Conservation (phyloP, 1,139 yeast species). For the Scheffersomyces parashehatae region DNA sequence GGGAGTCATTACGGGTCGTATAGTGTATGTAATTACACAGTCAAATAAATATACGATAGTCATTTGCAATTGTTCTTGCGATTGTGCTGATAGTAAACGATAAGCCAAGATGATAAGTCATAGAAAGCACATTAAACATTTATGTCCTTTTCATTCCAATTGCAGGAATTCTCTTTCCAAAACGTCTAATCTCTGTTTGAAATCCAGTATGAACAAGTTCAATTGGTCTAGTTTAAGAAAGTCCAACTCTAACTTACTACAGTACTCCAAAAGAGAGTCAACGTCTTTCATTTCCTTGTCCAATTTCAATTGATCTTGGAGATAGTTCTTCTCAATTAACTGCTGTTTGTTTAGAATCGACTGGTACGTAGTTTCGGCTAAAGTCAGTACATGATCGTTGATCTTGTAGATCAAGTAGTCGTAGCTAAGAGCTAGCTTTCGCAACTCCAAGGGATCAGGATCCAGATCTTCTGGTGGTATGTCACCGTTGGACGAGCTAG, state of each 20-base stretch:
- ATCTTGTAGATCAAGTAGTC: slow-evolving; percentile 66
- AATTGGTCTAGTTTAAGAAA: slow-evolving; percentile 71
- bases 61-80: no score
- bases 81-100: no score
- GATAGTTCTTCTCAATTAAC: slow-evolving; percentile 32
- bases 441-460: slow-evolving; percentile 62
- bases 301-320: slow-evolving; percentile 35
- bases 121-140: no score
- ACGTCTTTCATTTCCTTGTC: slow-evolving; percentile 46
- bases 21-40: no score
- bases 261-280: slow-evolving; percentile 43
- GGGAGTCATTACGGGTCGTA: no score
- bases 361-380: slow-evolving; percentile 37
- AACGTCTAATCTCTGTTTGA: slow-evolving; percentile 27
- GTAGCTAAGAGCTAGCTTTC: slow-evolving; percentile 56
- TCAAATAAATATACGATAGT: no score
- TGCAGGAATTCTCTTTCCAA: slow-evolving; percentile 26
- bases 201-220: slow-evolving; percentile 45
- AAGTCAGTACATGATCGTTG: slow-evolving; percentile 48
- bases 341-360: slow-evolving; percentile 29
- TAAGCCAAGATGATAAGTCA: no score
- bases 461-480: slow-evolving; percentile 25
- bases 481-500: no score
- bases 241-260: slow-evolving; percentile 60
- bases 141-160: not conserved